These are phyloP conservation scores for Phytophthora chlamydospora DNA, from an alignment of 352 stramenopile genomes.

Conservation along the genomic window DNA sequence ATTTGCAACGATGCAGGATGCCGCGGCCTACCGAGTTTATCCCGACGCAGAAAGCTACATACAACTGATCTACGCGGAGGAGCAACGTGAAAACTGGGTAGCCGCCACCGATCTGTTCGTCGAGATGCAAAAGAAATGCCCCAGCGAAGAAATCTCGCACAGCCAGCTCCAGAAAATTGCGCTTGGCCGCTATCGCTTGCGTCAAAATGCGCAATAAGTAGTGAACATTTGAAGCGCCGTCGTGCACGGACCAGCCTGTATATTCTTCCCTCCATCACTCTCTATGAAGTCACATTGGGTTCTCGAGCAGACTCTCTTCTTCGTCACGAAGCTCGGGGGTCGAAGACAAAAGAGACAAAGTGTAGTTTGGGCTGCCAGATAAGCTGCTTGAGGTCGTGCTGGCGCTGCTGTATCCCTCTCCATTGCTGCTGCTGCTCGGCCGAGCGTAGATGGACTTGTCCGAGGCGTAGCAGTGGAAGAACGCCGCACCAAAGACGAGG, in stretches of 20 bases:
- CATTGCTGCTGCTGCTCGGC: slow-evolving; percentile 8
- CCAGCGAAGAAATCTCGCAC: slow-evolving; percentile 55
- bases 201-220: slow-evolving; percentile 29
- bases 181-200: slow-evolving; percentile 66
- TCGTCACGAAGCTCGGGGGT: slow-evolving; percentile 52
- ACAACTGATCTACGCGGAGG: slow-evolving; percentile 73
- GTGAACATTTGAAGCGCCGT: slow-evolving; percentile 1
- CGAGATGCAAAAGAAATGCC: slow-evolving; percentile 70
- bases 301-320: slow-evolving; percentile 59
- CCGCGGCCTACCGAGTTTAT: slow-evolving; percentile 48
- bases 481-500: slow-evolving; percentile 66
- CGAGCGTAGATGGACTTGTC: slow-evolving; percentile 76
- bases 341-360: slow-evolving; percentile 37
- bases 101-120: slow-evolving; percentile 72
- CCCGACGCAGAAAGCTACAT: slow-evolving; percentile 70
- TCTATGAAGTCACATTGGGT: slow-evolving; percentile 28
- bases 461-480: slow-evolving; percentile 83
- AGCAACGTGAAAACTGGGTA: slow-evolving; percentile 74
- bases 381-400: slow-evolving; percentile 45
- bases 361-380: slow-evolving; percentile 35
- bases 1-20: slow-evolving; percentile 71
- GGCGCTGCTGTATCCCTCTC: slow-evolving; percentile 30
- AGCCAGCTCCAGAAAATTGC: slow-evolving; percentile 63
- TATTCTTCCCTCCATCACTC: neutral
- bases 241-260: neutral